phyloP scores from a whole-genome alignment of 768 basidiomycete genomes.

The Mycena floridula region DNA sequence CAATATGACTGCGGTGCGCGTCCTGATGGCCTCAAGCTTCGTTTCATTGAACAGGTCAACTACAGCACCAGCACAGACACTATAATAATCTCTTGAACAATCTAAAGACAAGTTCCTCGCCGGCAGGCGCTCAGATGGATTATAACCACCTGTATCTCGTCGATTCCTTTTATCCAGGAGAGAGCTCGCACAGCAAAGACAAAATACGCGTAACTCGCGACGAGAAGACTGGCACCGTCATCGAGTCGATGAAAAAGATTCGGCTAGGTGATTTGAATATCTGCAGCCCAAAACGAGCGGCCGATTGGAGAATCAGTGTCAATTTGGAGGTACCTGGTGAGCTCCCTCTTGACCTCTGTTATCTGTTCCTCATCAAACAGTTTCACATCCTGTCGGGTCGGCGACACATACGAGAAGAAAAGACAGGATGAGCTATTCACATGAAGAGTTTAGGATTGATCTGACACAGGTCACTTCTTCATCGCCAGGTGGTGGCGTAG shows the following conservation, averaged over 20 bases:
- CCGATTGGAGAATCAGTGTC: constrained; percentile 93
- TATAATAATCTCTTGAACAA: constrained; percentile 86
- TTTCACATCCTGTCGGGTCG: constrained; percentile 60
- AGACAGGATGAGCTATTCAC: constrained; percentile 88
- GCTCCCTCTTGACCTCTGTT: constrained; percentile 17
- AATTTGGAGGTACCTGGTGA: constrained; percentile 85
- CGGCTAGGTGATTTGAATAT: constrained; percentile 87
- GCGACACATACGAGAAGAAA: constrained; percentile 65
- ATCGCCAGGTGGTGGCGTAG: constrained; percentile 23
- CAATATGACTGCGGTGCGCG: constrained; percentile 83
- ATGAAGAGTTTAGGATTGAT: constrained; percentile 91
- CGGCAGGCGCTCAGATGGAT: constrained; percentile 50
- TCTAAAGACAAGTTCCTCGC: constrained; percentile 52
- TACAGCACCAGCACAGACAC: constrained; percentile 78
- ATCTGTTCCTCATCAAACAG: constrained; percentile 25
- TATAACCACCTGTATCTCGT: constrained; percentile 75
- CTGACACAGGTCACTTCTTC: constrained; percentile 82
- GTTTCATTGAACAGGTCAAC: neutral
- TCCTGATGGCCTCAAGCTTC: neutral
- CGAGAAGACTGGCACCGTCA: constrained; percentile 58
- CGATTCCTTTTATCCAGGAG: constrained; percentile 69
- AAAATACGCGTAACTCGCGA: constrained; percentile 85
- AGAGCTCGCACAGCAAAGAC: constrained; percentile 29
- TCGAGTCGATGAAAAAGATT: constrained; percentile 72
- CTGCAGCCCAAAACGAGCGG: constrained; percentile 70